phyloP scores from a whole-genome alignment of 2,329 filamentous ascomycete species.

The Plectosphaerella plurivora region DNA sequence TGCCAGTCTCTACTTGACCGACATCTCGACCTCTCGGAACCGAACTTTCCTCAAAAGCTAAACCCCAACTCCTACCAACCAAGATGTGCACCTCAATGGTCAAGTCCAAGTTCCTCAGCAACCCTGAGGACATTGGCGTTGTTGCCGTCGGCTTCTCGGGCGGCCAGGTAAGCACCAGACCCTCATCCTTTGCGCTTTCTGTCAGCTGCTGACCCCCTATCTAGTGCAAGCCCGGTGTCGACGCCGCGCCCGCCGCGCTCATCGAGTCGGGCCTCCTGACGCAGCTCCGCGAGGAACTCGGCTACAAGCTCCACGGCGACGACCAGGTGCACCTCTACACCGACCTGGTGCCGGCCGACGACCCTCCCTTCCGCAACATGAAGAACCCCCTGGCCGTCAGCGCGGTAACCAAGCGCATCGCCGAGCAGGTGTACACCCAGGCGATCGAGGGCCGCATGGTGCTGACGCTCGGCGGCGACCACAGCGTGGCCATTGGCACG shows the following conservation, averaged over 20 bases:
- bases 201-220: conserved; percentile 8
- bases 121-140: conserved; percentile 77
- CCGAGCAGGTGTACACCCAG: conserved; percentile 82
- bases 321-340: conserved; percentile 76
- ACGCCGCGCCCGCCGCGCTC: conserved; percentile 82
- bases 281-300: conserved; percentile 79
- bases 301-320: conserved; percentile 85
- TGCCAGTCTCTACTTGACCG: too few relatives aligned
- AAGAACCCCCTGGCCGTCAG: conserved; percentile 87
- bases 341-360: conserved; percentile 64
- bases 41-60: too few relatives aligned
- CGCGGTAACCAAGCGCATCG: conserved; percentile 75
- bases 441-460: conserved; percentile 80
- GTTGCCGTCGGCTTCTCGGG: conserved; percentile 96
- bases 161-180: conserved; percentile 66
- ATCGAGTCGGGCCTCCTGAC: conserved; percentile 83
- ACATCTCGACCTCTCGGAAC: not conserved
- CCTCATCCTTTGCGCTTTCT: not conserved
- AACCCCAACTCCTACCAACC: not conserved
- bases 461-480: conserved; percentile 90
- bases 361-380: conserved; percentile 86
- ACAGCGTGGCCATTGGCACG: conserved; percentile 93
- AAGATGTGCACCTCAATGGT: conserved; percentile 50
- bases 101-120: conserved; percentile 71
- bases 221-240: conserved; percentile 86